Evolutionary conservation across 2,329 filamentous ascomycete species (phyloP), one percentile per base, ranked within the genome.

Genomic region (Penicillium sp.): DNA sequence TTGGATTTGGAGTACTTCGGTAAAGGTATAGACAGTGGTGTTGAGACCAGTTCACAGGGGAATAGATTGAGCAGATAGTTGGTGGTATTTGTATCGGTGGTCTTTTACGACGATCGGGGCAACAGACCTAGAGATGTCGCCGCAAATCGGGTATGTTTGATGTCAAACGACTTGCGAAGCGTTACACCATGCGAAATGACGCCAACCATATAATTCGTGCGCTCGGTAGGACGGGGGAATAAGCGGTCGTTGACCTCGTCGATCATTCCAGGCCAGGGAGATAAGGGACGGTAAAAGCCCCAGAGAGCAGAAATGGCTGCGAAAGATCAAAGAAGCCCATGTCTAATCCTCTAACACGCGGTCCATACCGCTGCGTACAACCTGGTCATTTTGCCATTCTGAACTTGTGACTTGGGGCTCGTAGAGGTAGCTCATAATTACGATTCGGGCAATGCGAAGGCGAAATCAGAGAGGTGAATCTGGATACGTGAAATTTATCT

Each of bases 171-270:
- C 6, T 61, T 60, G 10, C 66, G 62, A 6, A 69, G 61, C 45
- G 77, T 74, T 24, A 76, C 67, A 45, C 77, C 77, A 54, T 82
- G 79, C 4, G 75, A 76, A 43, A 94, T 38, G 21, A 22, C 7
- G 21, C 34, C 12, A 12, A 21, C 9, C 19, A 22, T 73, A 58
- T 91, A 93, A 45, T 77, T 80, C 1, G 89, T 89, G 21, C 84
- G 75, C 0, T 70, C 73, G 1, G 69, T 63, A 1, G 77, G 72
- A 52, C 87, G 77, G 0, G 77, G 75, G 57, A 94, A 94, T 19
- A 89, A 64, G 7, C 75, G 64, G n/a, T 74, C 68, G 58, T 85
- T 86, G 32, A 93, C 75, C 33, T 82, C 76, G 48, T 95, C 87
- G 17, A 88, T 75, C 6, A 88, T 74, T 1, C 88, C 17, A 17